Percentiles rank a stretch among this genome's conserved stretches.
Evolutionary conservation across 768 basidiomycete species (phyloP).

Genomic region (Boletus patriciae): DNA sequence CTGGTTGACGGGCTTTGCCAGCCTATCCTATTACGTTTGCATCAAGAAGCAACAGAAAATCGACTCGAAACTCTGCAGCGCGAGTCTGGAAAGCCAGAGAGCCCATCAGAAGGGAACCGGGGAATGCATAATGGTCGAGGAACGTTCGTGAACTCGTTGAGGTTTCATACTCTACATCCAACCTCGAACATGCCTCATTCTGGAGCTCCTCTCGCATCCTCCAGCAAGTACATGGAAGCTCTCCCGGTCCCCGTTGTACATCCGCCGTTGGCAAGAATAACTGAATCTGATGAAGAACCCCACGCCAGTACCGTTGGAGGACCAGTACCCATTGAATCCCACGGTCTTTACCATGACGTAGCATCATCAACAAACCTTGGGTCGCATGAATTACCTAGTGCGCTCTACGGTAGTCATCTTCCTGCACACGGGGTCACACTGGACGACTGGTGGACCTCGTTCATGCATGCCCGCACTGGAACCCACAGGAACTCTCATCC

Average conservation of each 20-base stretch:
- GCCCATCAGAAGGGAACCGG: conserved; percentile 13
- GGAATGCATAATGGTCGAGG: conserved; percentile 38
- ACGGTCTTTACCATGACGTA: conserved; percentile 39
- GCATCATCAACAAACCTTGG: conserved; percentile 11
- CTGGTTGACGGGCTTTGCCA: conserved; percentile 16
- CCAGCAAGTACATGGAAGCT: background rate
- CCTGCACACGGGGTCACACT: conserved; percentile 18
- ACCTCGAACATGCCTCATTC: background rate
- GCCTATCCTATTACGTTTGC: conserved; percentile 49
- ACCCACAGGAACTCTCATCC: background rate
- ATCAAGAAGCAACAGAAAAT: conserved; percentile 41
- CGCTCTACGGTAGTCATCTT: background rate
- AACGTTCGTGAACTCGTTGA: conserved; percentile 22
- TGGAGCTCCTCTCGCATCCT: background rate
- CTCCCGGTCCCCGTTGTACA: background rate
- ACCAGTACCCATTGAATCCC: conserved; percentile 29
- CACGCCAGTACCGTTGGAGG: background rate
- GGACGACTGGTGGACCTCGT: conserved; percentile 43
- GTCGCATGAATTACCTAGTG: background rate
- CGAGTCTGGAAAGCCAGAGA: conserved; percentile 3
- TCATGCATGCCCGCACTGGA: conserved; percentile 31
- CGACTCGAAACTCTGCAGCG: conserved; percentile 17
- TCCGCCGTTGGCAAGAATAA: background rate
- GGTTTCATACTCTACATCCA: background rate
- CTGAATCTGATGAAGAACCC: background rate